These are phyloP conservation scores for Melocanna baccifera DNA, from an alignment of 176 grass and related monocot genomes.

Conservation along the genomic window DNA sequence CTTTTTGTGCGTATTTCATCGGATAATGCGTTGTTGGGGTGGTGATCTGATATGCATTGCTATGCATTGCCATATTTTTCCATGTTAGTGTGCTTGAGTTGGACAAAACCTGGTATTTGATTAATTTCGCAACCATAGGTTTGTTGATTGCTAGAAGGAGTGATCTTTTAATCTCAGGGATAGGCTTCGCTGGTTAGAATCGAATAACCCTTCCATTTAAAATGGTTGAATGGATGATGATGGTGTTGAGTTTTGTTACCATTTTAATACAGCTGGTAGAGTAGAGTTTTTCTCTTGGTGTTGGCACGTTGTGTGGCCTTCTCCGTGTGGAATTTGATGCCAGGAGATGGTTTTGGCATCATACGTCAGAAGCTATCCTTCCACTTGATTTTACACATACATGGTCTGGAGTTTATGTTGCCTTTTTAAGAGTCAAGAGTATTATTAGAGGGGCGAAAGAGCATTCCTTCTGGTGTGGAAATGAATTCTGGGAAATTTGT, in stretches of 20 bases:
- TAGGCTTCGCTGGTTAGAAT: not conserved
- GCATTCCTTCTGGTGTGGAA: too few species aligned
- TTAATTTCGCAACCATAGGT: not conserved
- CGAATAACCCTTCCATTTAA: not conserved
- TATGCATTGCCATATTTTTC: not conserved
- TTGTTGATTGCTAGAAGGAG: not conserved
- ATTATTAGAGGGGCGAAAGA: too few species aligned
- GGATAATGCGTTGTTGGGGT: not conserved
- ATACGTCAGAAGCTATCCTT: not conserved
- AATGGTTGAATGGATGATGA: not conserved
- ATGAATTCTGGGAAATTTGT: too few species aligned
- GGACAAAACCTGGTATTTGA: not conserved
- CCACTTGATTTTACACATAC: not conserved
- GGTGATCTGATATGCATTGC: not conserved
- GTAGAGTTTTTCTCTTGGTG: not conserved
- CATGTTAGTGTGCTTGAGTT: not conserved
- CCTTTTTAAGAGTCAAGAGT: too few species aligned
- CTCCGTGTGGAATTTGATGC: not conserved
- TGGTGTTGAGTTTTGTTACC: not conserved
- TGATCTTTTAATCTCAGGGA: not conserved
- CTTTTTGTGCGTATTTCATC: not conserved
- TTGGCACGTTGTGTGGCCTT: not conserved
- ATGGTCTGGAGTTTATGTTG: not conserved
- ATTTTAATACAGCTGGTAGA: not conserved
- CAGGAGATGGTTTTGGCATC: not conserved